Conservation (phyloP, 2,329 filamentous ascomycete species). For the Clonostachys rosea region DNA sequence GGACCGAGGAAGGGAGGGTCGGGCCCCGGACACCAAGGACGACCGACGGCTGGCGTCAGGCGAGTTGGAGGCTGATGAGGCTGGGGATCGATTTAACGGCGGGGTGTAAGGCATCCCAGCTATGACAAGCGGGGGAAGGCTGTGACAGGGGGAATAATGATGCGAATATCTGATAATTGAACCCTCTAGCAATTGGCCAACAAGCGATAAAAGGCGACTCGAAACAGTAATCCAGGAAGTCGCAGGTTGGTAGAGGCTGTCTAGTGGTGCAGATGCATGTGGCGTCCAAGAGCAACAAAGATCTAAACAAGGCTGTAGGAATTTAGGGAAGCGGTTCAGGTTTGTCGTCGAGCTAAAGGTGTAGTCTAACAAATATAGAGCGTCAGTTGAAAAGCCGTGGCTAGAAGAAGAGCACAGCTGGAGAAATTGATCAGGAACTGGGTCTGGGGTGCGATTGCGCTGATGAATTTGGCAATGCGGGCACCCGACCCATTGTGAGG, state of each 20-base stretch:
- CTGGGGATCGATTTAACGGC: slow-evolving; percentile 62
- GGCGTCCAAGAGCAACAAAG: not conserved
- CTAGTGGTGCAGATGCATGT: not conserved
- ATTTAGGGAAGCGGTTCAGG: too few species aligned
- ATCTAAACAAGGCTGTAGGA: not conserved
- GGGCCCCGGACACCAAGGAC: slow-evolving; percentile 44
- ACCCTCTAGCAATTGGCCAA: not conserved
- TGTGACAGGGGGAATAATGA: not conserved
- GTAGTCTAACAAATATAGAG: too few species aligned
- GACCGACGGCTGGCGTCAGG: slow-evolving; percentile 54
- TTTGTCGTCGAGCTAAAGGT: too few species aligned
- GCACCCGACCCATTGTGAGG: not conserved
- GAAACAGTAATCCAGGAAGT: not conserved
- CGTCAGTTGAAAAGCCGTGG: too few species aligned
- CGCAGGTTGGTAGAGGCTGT: not conserved
- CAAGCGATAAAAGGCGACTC: not conserved
- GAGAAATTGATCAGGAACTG: too few species aligned
- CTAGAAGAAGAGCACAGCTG: too few species aligned
- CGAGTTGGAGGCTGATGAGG: slow-evolving; percentile 52
- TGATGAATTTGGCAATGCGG: not conserved
- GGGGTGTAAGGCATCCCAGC: slow-evolving; percentile 85
- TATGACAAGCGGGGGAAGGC: not conserved
- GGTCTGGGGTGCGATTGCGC: not conserved
- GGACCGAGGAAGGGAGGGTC: slow-evolving; percentile 56
- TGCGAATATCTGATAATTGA: not conserved